Evolutionary conservation across 495 filamentous ascomycete species (phyloP), one percentile per base, ranked within the genome.

Genomic region (Immersiella caudata): DNA sequence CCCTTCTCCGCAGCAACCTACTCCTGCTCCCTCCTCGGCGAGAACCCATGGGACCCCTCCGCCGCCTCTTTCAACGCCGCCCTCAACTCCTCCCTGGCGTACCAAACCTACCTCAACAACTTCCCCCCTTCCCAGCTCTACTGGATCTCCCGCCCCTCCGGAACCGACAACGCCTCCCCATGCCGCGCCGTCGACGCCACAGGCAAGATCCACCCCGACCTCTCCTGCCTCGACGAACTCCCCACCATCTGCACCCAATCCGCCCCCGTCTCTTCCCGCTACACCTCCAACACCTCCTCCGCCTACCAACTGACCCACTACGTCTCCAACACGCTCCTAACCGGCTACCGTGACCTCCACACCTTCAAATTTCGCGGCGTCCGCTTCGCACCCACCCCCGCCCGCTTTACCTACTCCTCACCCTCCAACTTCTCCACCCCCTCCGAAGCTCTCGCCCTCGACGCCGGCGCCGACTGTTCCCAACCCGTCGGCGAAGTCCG

Each of bases 351-450:
- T 20, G 78, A 80, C 62, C 73, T 74, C 60, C 74, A 76, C 62
- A 74, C 72, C 6, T 80, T 75, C 67, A 78, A 76, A 24, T 83
- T 82, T 71, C 68, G 76, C 6, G 81, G 81, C 16, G 60, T 83
- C 33, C 74, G 80, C 36, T 83, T 73, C 68, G 80, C 81, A 14
- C 60, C 72, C n/a, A 65, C 73, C 35, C 75, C 81, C 0, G 71
- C 62, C 58, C 71, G 80, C 21, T 80, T 83, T 51, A 71, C 73
- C 18, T 75, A 76, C 66, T 73, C 74, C 1, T 56, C 70, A 6
- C 68, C 73, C 6, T 62, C 70, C 22, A 63, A 60, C 68, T 71
- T 73, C 55, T 64, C 70, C 25, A 62, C 62, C 49, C 27, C 22
- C 1, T 63, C 66, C 25, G 71, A 73, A 54, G 60, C 75, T 0